Percentiles rank a stretch among this genome's conserved stretches.
Conservation (phyloP, 2,329 filamentous ascomycete genomes). For the Exophiala phaeomuriformis region DNA sequence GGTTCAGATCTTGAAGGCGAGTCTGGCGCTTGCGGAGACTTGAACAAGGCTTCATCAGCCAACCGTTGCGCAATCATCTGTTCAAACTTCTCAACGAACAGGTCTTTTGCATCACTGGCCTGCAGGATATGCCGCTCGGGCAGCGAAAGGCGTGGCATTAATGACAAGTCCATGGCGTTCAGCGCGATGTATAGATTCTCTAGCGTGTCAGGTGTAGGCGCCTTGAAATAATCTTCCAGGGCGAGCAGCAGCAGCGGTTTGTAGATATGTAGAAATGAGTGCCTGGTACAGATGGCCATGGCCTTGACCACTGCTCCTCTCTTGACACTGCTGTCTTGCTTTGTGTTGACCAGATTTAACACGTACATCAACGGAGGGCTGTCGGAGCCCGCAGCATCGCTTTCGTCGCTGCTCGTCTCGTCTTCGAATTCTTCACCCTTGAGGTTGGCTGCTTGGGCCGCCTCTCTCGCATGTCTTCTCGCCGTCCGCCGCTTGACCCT, state of each 20-base stretch:
- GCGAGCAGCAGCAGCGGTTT: slow-evolving; percentile 90
- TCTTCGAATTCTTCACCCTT: slow-evolving; percentile 39
- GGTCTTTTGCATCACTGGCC: slow-evolving; percentile 84
- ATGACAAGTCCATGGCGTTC: slow-evolving; percentile 91
- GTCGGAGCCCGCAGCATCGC: slow-evolving; percentile 64
- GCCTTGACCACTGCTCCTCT: slow-evolving; percentile 93
- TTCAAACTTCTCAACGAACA: slow-evolving; percentile 97
- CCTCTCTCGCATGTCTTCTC: slow-evolving; percentile 33
- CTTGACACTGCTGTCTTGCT: slow-evolving; percentile 61
- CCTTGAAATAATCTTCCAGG: slow-evolving; percentile 94
- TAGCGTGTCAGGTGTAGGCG: slow-evolving; percentile 78
- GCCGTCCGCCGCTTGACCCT: slow-evolving; percentile 36
- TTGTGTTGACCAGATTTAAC: slow-evolving; percentile 94
- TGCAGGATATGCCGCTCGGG: slow-evolving; percentile 82
- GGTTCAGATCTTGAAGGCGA: slow-evolving; percentile 53
- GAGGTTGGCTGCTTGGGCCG: slow-evolving; percentile 38
- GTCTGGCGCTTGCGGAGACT: slow-evolving; percentile 31
- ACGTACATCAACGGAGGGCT: slow-evolving; percentile 94
- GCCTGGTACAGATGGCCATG: slow-evolving; percentile 97
- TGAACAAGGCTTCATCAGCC: slow-evolving; percentile 51
- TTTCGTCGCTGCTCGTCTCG: slow-evolving; percentile 43
- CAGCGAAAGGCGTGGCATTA: slow-evolving; percentile 77
- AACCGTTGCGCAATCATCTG: slow-evolving; percentile 81
- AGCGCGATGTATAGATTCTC: slow-evolving; percentile 84
- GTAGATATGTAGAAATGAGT: slow-evolving; percentile 97